Percentiles rank a stretch among this genome's conserved stretches.
These are phyloP conservation scores for Hibiscus syriacus DNA, from an alignment of 345 rosid genomes.

Conservation along the genomic window DNA sequence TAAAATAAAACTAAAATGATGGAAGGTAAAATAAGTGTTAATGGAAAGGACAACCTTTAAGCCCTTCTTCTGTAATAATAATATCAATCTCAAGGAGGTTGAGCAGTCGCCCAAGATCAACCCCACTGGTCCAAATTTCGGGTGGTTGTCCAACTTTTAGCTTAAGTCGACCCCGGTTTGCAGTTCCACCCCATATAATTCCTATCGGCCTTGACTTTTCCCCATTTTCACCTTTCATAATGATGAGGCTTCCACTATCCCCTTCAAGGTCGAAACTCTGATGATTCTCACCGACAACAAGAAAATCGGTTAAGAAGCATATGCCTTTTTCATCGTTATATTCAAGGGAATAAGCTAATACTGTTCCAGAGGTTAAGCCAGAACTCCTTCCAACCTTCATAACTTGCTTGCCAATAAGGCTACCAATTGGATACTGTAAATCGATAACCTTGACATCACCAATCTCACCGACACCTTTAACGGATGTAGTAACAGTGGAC, in stretches of 20 bases:
- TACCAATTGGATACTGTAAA: conserved; percentile 71
- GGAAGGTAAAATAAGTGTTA: background rate
- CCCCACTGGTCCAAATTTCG: too few relatives aligned
- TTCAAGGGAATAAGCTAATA: conserved; percentile 83
- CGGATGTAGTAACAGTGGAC: too few relatives aligned
- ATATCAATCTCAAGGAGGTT: too few relatives aligned
- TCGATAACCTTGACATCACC: too few relatives aligned
- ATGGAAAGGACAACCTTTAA: conserved; percentile 49
- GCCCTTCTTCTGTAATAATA: conserved; percentile 59
- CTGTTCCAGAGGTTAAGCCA: conserved; percentile 85
- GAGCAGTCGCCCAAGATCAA: too few relatives aligned
- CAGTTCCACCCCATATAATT: too few relatives aligned
- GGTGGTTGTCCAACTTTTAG: too few relatives aligned
- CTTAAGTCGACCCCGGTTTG: too few relatives aligned
- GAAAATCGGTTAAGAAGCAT: conserved; percentile 98
- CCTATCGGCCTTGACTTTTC: conserved; percentile 80
- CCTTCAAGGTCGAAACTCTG: conserved; percentile 96
- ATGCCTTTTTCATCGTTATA: conserved; percentile 96
- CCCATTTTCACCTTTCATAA: conserved; percentile 49
- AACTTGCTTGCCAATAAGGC: conserved; percentile 81
- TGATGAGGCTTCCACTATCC: too few relatives aligned
- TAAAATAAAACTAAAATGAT: too few relatives aligned
- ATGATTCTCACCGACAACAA: conserved; percentile 93
- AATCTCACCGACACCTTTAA: too few relatives aligned
- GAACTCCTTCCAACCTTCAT: too few relatives aligned